Conservation (phyloP, 371 early-diverging fungal genomes). For the Gilbertella persicaria region DNA sequence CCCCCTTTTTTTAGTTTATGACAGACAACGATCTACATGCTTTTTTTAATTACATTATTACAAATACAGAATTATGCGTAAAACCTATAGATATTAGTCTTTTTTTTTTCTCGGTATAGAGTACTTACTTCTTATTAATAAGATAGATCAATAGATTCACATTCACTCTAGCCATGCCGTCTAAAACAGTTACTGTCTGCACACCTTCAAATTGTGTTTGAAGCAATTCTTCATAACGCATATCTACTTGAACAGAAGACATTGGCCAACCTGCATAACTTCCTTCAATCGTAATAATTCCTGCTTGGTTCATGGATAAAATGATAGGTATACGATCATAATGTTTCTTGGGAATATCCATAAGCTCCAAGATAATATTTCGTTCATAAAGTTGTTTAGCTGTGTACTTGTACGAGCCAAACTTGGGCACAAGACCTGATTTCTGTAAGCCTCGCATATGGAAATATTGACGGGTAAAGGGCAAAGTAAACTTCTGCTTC, state of each 20-base stretch:
- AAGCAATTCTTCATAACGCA: slow-evolving; percentile 90
- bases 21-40: too few relatives aligned
- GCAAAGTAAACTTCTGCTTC: slow-evolving; percentile 72
- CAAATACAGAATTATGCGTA: too few relatives aligned
- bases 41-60: too few relatives aligned
- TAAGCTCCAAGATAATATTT: slow-evolving; percentile 88
- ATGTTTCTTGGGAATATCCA: slow-evolving; percentile 79
- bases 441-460: slow-evolving; percentile 86
- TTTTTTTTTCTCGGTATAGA: too few relatives aligned
- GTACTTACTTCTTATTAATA: slow-evolving; percentile 93
- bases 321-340: slow-evolving; percentile 88
- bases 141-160: slow-evolving; percentile 92
- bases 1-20: too few relatives aligned
- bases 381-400: slow-evolving; percentile 90
- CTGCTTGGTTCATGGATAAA: slow-evolving; percentile 90
- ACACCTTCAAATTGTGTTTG: slow-evolving; percentile 93
- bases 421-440: slow-evolving; percentile 87
- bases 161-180: slow-evolving; percentile 91
- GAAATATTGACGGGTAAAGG: slow-evolving; percentile 93
- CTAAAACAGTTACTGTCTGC: slow-evolving; percentile 85
- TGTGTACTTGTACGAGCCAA: slow-evolving; percentile 97
- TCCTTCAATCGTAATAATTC: slow-evolving; percentile 87
- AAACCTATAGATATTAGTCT: too few relatives aligned
- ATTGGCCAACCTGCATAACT: slow-evolving; percentile 78
- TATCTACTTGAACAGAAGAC: slow-evolving; percentile 76